Evolutionary conservation across 2,329 filamentous ascomycete species (phyloP), one percentile per base, ranked within the genome.

Genomic region (Pseudogymnoascus verrucosus): DNA sequence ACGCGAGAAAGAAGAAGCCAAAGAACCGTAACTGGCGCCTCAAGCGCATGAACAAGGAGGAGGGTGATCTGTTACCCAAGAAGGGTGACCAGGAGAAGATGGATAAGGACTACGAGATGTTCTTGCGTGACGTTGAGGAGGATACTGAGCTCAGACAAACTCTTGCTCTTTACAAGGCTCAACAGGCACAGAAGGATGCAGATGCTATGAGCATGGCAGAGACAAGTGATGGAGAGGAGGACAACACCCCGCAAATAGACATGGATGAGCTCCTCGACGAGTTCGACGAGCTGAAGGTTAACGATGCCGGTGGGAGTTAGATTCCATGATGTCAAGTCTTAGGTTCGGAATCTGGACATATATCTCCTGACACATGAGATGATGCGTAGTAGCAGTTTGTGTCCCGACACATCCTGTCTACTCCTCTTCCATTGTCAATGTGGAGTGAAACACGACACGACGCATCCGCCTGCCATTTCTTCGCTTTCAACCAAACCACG

Each of bases 41-140:
- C 76, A 96, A 90, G 85, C 91, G 95, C 72, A 93, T 99, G 90
- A 84, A 83, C 68, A 89, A 86, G 77, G 93, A 98, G 67, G 91
- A 97, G 74, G 89, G 89, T 69, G 93, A 97, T 68, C 82, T 96
- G 75, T 78, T 93, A 67, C 90, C 91, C 37, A 88, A 90, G 80
- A 91, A 96, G 78, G 82, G 91, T 65, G 93, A 98, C 74, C 89
- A 93, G 73, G 90, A 93, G 65, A 86, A 87, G 67, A 86, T 96
- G 80, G 93, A 98, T 74, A 85, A 88, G 68, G 95, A 99, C 77
- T 99, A 96, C 78, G 95, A 99, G 79, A 86, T 93, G 84, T 99
- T 99, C 85, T 79, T 99, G 80, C 88, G 89, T 54, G 95, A 99
- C 75, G 91, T 99, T 10, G 96, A 99, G 77, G 93, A 98, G 74